These are phyloP conservation scores for Heterobasidion occidentale DNA, from an alignment of 1,284 basidiomycete genomes.

Conservation along the genomic window DNA sequence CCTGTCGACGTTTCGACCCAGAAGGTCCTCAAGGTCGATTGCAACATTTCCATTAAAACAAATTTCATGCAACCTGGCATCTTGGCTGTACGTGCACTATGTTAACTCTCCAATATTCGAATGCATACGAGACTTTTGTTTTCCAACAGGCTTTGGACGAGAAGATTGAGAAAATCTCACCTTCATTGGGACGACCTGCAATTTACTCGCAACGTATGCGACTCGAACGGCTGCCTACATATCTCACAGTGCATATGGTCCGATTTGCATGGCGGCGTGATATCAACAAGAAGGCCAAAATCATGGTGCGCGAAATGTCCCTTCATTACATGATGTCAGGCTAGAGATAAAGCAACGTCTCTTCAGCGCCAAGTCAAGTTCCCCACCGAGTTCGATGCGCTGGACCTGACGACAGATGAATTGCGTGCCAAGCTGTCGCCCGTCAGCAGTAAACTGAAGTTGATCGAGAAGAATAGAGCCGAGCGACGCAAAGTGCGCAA, in stretches of 20 bases:
- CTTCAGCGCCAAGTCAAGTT: slow-evolving; percentile 89
- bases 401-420: slow-evolving; percentile 74
- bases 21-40: slow-evolving; percentile 83
- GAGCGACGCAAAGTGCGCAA: slow-evolving; percentile 83
- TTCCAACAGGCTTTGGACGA: slow-evolving; percentile 67
- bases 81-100: slow-evolving; percentile 52
- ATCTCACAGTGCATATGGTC: slow-evolving; percentile 88
- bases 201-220: slow-evolving; percentile 81
- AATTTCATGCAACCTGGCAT: slow-evolving; percentile 91
- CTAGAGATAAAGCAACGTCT: background rate
- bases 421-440: slow-evolving; percentile 68
- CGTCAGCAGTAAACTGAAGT: slow-evolving; percentile 65
- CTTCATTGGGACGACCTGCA: slow-evolving; percentile 74
- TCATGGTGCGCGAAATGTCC: slow-evolving; percentile 52
- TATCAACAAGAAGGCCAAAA: slow-evolving; percentile 87
- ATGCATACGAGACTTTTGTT: background rate
- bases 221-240: slow-evolving; percentile 77
- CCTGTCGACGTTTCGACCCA: slow-evolving; percentile 58
- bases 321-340: background rate
- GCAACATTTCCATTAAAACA: slow-evolving; percentile 82
- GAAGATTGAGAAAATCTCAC: slow-evolving; percentile 82
- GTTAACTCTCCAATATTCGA: background rate
- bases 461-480: slow-evolving; percentile 75
- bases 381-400: slow-evolving; percentile 78
- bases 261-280: slow-evolving; percentile 94